These are phyloP conservation scores for Penicillium manginii DNA, from an alignment of 495 filamentous ascomycete species.

Conservation along the genomic window DNA sequence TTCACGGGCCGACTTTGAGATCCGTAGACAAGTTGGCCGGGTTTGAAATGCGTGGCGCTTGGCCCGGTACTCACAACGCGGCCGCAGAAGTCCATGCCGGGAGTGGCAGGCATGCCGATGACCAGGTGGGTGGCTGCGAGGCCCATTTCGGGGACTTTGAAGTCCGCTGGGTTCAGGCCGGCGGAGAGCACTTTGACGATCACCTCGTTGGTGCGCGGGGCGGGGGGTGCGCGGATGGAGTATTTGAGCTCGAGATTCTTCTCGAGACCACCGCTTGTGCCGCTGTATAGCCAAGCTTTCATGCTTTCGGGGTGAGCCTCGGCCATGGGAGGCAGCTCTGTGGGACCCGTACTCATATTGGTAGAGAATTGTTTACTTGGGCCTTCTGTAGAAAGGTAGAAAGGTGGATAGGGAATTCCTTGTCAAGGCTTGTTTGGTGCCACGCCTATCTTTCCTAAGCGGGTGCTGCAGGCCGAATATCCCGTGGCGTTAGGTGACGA, in stretches of 20 bases:
- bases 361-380: too few species aligned
- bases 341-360: background rate
- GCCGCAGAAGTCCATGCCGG: constrained; percentile 67
- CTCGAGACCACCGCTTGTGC: constrained; percentile 53
- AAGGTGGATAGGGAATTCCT: too few species aligned
- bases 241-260: constrained; percentile 58
- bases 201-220: constrained; percentile 44
- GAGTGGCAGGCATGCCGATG: constrained; percentile 55
- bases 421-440: too few species aligned
- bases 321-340: constrained; percentile 16
- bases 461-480: too few species aligned
- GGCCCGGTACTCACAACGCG: constrained; percentile 53
- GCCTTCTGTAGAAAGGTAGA: too few species aligned
- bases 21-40: constrained; percentile 64
- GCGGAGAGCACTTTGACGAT: constrained; percentile 60
- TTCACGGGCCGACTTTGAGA: constrained; percentile 36
- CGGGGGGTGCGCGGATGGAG: constrained; percentile 44
- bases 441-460: too few species aligned
- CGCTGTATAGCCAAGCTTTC: constrained; percentile 65
- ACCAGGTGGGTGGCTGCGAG: constrained; percentile 43
- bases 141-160: constrained; percentile 64
- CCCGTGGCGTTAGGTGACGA: background rate
- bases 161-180: constrained; percentile 71
- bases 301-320: constrained; percentile 45
- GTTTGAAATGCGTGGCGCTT: constrained; percentile 34